Conservation (phyloP, 768 basidiomycete genomes). For the Lactifluus piperatus region DNA sequence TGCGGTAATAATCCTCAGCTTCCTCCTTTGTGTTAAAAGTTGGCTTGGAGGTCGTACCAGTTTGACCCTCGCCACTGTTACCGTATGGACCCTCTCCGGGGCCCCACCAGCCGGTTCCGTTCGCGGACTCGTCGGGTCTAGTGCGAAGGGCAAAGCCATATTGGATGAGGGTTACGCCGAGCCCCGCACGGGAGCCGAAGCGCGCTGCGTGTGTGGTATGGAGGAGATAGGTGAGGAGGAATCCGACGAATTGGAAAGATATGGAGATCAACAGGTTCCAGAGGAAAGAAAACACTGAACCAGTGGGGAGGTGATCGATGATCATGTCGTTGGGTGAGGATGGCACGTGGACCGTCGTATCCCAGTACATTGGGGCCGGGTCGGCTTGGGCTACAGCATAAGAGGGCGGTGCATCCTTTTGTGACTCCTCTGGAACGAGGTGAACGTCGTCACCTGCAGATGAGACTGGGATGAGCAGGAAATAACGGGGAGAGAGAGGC, state of each 20-base stretch:
- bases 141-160: conserved; percentile 78
- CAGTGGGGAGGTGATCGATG: conserved; percentile 81
- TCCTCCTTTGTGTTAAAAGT: conserved; percentile 14
- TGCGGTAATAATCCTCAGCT: conserved; percentile 18
- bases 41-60: neutral
- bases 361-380: conserved; percentile 97
- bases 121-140: conserved; percentile 34
- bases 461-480: neutral
- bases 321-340: conserved; percentile 69
- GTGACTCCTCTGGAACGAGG: conserved; percentile 73
- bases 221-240: conserved; percentile 87
- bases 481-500: conserved; percentile 12
- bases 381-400: conserved; percentile 90
- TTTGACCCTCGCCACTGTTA: neutral
- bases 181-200: conserved; percentile 85
- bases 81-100: neutral
- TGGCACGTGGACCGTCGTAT: conserved; percentile 92
- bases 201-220: conserved; percentile 91
- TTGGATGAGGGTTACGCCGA: conserved; percentile 95
- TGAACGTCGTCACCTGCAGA: conserved; percentile 57
- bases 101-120: conserved; percentile 19
- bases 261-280: conserved; percentile 92
- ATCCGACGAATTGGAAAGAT: conserved; percentile 96
- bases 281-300: conserved; percentile 75
- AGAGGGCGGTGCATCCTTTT: conserved; percentile 82